These are phyloP conservation scores for Salix suchowensis DNA, from an alignment of 345 rosid genomes.

Conservation along the genomic window DNA sequence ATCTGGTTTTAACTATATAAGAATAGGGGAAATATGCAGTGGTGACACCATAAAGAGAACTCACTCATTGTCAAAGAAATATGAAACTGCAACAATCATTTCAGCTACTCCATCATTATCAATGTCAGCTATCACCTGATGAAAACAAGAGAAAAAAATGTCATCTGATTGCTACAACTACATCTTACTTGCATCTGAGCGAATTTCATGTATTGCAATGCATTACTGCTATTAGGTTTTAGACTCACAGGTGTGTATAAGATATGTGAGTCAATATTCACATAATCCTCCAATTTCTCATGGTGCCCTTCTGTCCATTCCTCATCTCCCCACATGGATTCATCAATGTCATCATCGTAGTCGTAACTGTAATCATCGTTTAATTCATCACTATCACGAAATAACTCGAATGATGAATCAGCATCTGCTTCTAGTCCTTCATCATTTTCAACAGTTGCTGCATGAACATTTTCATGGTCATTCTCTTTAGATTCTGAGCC, in stretches of 20 bases:
- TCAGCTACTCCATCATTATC: conserved; percentile 93
- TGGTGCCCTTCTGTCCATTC: conserved; percentile 86
- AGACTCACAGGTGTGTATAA: conserved; percentile 90
- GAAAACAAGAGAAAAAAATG: conserved; percentile 17
- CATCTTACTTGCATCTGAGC: conserved; percentile 10
- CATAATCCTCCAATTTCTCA: conserved; percentile 83
- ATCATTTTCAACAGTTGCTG: conserved; percentile 78
- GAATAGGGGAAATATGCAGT: not conserved
- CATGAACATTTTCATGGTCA: conserved; percentile 36
- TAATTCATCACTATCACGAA: conserved; percentile 86
- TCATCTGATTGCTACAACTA: conserved; percentile 2
- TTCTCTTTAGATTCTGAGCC: conserved; percentile 44
- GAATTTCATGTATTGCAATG: not conserved
- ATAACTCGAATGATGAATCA: conserved; percentile 82
- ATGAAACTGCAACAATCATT: conserved; percentile 92
- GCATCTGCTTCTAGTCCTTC: conserved; percentile 83
- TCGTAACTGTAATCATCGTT: conserved; percentile 85
- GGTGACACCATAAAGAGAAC: conserved; percentile 30
- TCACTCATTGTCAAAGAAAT: conserved; percentile 96
- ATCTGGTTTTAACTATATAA: not conserved
- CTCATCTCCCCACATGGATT: conserved; percentile 92
- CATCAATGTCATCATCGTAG: conserved; percentile 90
- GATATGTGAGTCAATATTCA: conserved; percentile 85
- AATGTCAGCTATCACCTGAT: conserved; percentile 93
- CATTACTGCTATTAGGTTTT: conserved; percentile 14